Evolutionary conservation across 176 grass and related monocot species (phyloP), one percentile per base, ranked within the genome.

Genomic region (Rhipidocladum racemiflorum): DNA sequence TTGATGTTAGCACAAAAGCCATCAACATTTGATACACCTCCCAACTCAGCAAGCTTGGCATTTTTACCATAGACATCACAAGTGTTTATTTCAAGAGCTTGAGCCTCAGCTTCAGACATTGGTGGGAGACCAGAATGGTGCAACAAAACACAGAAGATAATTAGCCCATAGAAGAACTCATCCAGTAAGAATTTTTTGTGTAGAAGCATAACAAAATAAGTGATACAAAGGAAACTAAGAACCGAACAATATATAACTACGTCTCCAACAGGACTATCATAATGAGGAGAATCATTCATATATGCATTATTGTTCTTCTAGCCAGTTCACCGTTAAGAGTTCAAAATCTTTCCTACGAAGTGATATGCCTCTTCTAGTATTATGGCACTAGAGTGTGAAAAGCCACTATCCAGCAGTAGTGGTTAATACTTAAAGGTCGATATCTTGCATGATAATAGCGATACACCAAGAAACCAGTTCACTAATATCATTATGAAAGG

Each of bases 41-140:
- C 81, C 48, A 30, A 72, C 44, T 55, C 61, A 34, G 51, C 9
- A 81, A 95, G 78, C 62, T 45, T 53, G 81, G 80, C 38, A 90
- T 77, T 77, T 75, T 90, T 76, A 65, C 75, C 74, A 76, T 80
- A 88, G 27, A 91, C 72, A 62, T 40, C 83, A 17, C 40, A 9
- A 53, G 68, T 79, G 61, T 83, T 87, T 1, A 77, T 61, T 36
- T 72, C 72, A 70, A 85, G 49, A 28, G 56, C 73, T 11, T 82
- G 57, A 87, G 74, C 64, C 64, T 88, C 86, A 24, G 57, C 75
- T 39, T 83, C 75, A 79, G 81, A 21, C 36, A 86, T 70, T 40
- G 72, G 57, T 59, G 83, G 72, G 3, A 84, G 87, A 85, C 51
- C 81, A 85, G 76, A 77, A 61, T 46, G 68, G 90, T 97, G 85